Percentiles rank a stretch among this genome's conserved stretches.
phyloP scores from a whole-genome alignment of 805 yeast species.

The Lipomyces oligophaga region DNA sequence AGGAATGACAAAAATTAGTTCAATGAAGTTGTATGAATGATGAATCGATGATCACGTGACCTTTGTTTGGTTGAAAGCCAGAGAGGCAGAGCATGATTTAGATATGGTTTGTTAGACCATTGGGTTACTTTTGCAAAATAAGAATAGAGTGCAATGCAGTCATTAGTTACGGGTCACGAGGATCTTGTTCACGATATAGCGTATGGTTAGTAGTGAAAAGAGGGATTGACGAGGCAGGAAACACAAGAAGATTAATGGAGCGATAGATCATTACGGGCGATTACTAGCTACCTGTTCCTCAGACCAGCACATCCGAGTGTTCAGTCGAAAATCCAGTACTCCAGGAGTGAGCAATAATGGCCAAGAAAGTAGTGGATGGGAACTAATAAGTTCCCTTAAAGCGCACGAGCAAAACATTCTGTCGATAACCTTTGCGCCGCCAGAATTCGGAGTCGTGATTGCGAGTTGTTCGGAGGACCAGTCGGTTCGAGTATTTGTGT shows the following conservation, averaged over 20 bases:
- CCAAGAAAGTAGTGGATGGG: slow-evolving; percentile 47
- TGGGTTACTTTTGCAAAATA: too few relatives aligned
- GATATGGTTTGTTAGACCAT: too few relatives aligned
- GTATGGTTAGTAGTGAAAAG: slow-evolving; percentile 47
- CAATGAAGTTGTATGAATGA: too few relatives aligned
- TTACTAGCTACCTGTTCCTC: slow-evolving; percentile 92
- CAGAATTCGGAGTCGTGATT: slow-evolving; percentile 82
- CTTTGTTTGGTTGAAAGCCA: too few relatives aligned
- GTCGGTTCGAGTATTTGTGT: slow-evolving; percentile 88
- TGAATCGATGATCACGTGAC: too few relatives aligned
- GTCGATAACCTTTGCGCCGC: slow-evolving; percentile 86
- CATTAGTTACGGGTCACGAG: slow-evolving; percentile 86
- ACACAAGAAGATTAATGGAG: neutral
- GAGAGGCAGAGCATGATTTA: too few relatives aligned
- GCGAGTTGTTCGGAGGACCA: slow-evolving; percentile 90
- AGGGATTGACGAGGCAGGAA: neutral
- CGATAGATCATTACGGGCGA: slow-evolving; percentile 47
- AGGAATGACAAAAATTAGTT: too few relatives aligned
- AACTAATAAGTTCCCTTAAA: slow-evolving; percentile 56
- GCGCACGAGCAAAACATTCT: slow-evolving; percentile 91
- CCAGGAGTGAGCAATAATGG: neutral
- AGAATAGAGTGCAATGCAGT: too few relatives aligned
- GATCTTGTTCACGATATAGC: slow-evolving; percentile 87
- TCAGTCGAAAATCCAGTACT: slow-evolving; percentile 47
- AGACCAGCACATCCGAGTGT: slow-evolving; percentile 89